Evolutionary conservation across 257 asterid species (phyloP).

Genomic region (Lycium ferocissimum): DNA sequence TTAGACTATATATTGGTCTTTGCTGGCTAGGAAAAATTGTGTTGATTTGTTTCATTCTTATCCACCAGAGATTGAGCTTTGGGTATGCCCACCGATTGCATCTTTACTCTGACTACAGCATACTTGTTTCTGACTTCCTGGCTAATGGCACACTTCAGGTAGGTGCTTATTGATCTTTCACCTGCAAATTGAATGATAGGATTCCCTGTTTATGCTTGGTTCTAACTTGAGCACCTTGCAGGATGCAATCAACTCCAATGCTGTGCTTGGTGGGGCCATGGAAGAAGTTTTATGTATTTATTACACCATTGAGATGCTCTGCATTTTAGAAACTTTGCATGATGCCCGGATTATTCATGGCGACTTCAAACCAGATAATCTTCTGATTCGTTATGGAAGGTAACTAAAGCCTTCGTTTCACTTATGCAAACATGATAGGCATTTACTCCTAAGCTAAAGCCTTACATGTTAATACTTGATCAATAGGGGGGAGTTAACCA

Average conservation of each 20-base stretch:
- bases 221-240: slow-evolving; percentile 43
- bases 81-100: slow-evolving; percentile 91
- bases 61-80: slow-evolving; percentile 75
- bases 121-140: slow-evolving; percentile 77
- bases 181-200: slow-evolving; percentile 23
- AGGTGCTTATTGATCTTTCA: slow-evolving; percentile 37
- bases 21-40: slow-evolving; percentile 27
- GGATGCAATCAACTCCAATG: slow-evolving; percentile 88
- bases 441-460: background rate
- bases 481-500: background rate
- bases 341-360: slow-evolving; percentile 83
- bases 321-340: slow-evolving; percentile 76
- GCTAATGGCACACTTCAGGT: slow-evolving; percentile 98
- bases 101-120: slow-evolving; percentile 91
- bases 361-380: slow-evolving; percentile 96
- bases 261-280: slow-evolving; percentile 73
- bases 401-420: slow-evolving; percentile 38
- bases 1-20: slow-evolving; percentile 21
- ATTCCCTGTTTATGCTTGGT: slow-evolving; percentile 31
- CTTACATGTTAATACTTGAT: slow-evolving; percentile 5
- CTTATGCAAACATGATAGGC: background rate
- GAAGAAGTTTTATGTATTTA: slow-evolving; percentile 86
- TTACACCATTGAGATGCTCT: slow-evolving; percentile 96
- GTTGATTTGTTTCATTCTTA: slow-evolving; percentile 38
- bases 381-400: slow-evolving; percentile 93